These are phyloP conservation scores for Lentinus brumalis DNA, from an alignment of 768 basidiomycete species.

Conservation along the genomic window DNA sequence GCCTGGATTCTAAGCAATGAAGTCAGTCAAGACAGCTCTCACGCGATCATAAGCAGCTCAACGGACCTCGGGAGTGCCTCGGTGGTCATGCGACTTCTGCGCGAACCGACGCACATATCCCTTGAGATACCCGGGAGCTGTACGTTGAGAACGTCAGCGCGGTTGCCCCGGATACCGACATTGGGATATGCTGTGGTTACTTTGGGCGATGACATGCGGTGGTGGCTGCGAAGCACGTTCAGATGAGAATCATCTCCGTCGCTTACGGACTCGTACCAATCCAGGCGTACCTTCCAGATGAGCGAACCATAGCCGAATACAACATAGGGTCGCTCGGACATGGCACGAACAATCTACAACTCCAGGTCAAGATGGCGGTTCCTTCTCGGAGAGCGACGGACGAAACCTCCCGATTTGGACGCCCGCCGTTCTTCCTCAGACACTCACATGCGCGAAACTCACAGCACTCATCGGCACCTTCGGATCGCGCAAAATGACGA, in stretches of 20 bases:
- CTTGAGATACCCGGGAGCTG: constrained; percentile 83
- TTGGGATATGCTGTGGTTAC: constrained; percentile 36
- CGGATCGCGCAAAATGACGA: too few species aligned
- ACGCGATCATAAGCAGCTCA: neutral
- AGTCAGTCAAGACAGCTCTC: neutral
- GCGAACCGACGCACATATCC: constrained; percentile 90
- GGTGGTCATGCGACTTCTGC: constrained; percentile 89
- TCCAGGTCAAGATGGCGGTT: neutral
- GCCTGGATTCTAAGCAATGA: constrained; percentile 63
- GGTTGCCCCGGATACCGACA: neutral
- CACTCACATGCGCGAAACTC: too few species aligned
- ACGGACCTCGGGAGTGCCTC: constrained; percentile 81
- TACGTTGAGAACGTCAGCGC: neutral
- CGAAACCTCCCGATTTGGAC: too few species aligned
- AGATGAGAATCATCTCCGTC: neutral
- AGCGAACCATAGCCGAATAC: constrained; percentile 94
- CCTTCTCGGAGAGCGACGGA: neutral
- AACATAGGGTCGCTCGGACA: constrained; percentile 46
- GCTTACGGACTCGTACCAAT: neutral
- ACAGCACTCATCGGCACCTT: neutral
- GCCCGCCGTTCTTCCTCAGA: too few species aligned
- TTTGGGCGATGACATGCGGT: constrained; percentile 71
- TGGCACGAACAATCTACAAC: too few species aligned
- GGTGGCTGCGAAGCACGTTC: constrained; percentile 58
- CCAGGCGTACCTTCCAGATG: constrained; percentile 75